Evolutionary conservation across 192 early-diverging fungal species (phyloP).

Genomic region (Allomyces arbusculus): DNA sequence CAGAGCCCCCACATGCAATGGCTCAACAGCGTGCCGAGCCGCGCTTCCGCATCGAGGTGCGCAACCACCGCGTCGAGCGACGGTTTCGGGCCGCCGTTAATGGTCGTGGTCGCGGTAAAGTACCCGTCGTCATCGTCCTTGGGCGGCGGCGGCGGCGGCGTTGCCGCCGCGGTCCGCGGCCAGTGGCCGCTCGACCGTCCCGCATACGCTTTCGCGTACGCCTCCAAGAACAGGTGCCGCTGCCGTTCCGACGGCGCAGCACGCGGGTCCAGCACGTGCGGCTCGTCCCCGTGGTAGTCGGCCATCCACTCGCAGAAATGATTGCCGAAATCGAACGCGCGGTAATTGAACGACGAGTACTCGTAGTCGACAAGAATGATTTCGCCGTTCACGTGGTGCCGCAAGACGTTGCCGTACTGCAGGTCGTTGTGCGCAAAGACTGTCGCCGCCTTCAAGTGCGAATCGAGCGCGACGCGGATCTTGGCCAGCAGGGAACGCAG

Average conservation of each 20-base stretch:
- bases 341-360: slow-evolving; percentile 59
- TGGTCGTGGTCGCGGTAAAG: slow-evolving; percentile 1
- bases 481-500: too few relatives aligned
- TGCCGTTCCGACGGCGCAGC: slow-evolving; percentile 36
- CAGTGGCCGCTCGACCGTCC: slow-evolving; percentile 15
- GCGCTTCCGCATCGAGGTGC: slow-evolving; percentile 17
- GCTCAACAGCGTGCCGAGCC: slow-evolving; percentile 20
- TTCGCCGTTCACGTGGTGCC: slow-evolving; percentile 28
- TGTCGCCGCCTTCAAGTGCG: slow-evolving; percentile 12
- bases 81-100: slow-evolving; percentile 9
- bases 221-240: slow-evolving; percentile 33
- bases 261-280: slow-evolving; percentile 18
- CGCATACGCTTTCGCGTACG: slow-evolving; percentile 37
- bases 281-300: slow-evolving; percentile 41
- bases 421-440: slow-evolving; percentile 84
- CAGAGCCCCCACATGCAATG: slow-evolving; percentile 64
- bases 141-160: not conserved
- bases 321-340: slow-evolving; percentile 61
- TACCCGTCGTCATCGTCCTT: not conserved
- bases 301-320: slow-evolving; percentile 72
- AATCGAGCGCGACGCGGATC: too few relatives aligned
- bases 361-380: slow-evolving; percentile 64
- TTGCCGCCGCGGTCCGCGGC: slow-evolving; percentile 9
- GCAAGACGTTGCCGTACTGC: slow-evolving; percentile 82
- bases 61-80: slow-evolving; percentile 16